Evolutionary conservation across 1,139 yeast species (phyloP), one percentile per base, ranked within the genome.

Genomic region (Saccharomyces hybrid): DNA sequence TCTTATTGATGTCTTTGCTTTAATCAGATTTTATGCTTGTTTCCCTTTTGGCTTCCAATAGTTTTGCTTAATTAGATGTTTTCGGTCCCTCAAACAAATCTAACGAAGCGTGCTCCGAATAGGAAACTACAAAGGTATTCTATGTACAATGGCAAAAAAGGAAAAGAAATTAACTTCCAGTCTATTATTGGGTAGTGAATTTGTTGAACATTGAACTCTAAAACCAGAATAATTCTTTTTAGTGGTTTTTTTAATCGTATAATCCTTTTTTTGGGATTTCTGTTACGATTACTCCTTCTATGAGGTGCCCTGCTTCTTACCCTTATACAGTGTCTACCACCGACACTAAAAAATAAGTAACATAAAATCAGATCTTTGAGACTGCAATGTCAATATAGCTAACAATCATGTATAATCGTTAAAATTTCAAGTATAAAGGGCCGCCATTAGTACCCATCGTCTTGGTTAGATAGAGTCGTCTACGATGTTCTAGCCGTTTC

Each of bases 41-140:
- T 32, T 32, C 14, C 14, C 14, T 13, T 32, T 32, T 32, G 14
- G 14, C 38, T 32, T 32, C 14, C n/a, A 32, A 5, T 11, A 32
- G 38, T 32, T 32, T 32, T 32, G 38, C 2, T 5, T 32, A 13
- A 32, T 32, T 32, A 13, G 14, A 32, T 32, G 38, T 32, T 32
- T 32, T 32, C 38, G 38, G 38, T 32, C 38, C 14, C 4, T 32
- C 3, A 32, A 32, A 13, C 3, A 32, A 13, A 13, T 32, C 14
- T 32, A 32, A 11, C 14, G 38, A 32, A 32, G 38, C 38, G 38
- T 32, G 34, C 34, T 56, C 57, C 50, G 63, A 58, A 30, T 57
- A 56, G 26, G 56, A 44, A 14, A 51, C 47, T 14, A 47, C 25
- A 25, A 53, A 53, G 9, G 52, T 25, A 41, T n/a, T 32, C 42